Evolutionary conservation across 2,329 filamentous ascomycete species (phyloP), one percentile per base, ranked within the genome.

Genomic region (Clonostachys byssicola): DNA sequence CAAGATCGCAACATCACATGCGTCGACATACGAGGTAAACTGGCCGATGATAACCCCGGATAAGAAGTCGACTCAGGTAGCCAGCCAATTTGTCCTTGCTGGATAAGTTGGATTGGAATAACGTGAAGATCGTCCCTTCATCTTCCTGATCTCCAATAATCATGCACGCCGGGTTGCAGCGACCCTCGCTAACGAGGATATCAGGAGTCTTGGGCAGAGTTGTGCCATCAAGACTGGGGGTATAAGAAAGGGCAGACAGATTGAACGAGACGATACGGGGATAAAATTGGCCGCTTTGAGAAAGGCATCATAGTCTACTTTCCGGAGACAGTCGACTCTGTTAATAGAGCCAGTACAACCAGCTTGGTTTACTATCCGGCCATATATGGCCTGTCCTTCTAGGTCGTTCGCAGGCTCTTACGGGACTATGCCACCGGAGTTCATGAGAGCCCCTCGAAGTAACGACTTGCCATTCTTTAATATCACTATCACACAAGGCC

Each of bases 371-470:
- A 85, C 79, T 4, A 91, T 77, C 0, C 68, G 65, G 56, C 89
- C 74, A 57, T 88, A 91, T 5, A 81, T 66, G 2, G 62, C 71
- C 58, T 92, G 86, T 0, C 75, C 80, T 61, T 89, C 88, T 12
- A 71, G 65, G 33, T 78, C 76, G 55, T 89, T 86, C 1, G 90
- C 79, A 0, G 76, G 72, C 23, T 82, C 78, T 0, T 83, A 74
- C 0, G 85, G 85, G 1, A 80, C 65, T 3, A 85, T 62, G 48
- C 74, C 81, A 3, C 86, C 86, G 3, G 83, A 88, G 67, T 87
- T 80, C 88, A 94, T 92, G 55, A 92, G 92, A 23, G 73, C 88
- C 2, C 72, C 88, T 23, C 85, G 80, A 76, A 94, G 92, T 1
- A 94, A 73, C 2, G 83, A 73, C 56, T 86, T 82, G 46, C 83